Evolutionary conservation across 306 rosid genomes (phyloP).

Genomic region (Dryas alaskensis): DNA sequence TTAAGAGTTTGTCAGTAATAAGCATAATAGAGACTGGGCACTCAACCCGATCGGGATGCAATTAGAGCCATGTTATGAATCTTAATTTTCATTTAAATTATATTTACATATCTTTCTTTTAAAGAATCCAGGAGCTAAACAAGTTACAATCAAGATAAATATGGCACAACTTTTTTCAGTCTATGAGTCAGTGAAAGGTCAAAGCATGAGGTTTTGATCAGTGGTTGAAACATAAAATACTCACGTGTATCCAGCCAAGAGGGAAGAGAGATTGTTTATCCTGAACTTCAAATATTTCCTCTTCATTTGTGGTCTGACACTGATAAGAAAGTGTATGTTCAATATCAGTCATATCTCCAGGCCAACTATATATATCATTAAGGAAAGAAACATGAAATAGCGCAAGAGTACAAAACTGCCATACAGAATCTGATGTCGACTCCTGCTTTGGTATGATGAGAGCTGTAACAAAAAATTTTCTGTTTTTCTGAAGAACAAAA

Average conservation of each 20-base stretch:
- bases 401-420: slow-evolving; percentile 33
- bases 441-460: slow-evolving; percentile 96
- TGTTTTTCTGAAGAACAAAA: slow-evolving; percentile 70
- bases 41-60: not conserved
- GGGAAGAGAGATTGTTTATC: slow-evolving; percentile 90
- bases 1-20: not conserved
- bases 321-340: slow-evolving; percentile 37
- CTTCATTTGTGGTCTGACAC: slow-evolving; percentile 94
- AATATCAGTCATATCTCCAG: not conserved
- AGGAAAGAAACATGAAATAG: slow-evolving; percentile 20
- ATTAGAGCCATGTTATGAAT: not conserved
- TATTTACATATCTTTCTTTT: not conserved
- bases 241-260: slow-evolving; percentile 99
- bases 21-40: not conserved
- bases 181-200: too few relatives aligned
- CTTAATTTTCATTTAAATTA: not conserved
- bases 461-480: slow-evolving; percentile 80
- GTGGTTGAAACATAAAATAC: slow-evolving; percentile 29
- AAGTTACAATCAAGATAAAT: too few relatives aligned
- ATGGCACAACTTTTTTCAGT: too few relatives aligned
- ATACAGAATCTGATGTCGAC: slow-evolving; percentile 83
- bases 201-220: too few relatives aligned
- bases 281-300: slow-evolving; percentile 96
- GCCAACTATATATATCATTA: not conserved
- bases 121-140: not conserved